Conservation (phyloP, 2,329 filamentous ascomycete genomes). For the Arthrobotrys sphaeroides region DNA sequence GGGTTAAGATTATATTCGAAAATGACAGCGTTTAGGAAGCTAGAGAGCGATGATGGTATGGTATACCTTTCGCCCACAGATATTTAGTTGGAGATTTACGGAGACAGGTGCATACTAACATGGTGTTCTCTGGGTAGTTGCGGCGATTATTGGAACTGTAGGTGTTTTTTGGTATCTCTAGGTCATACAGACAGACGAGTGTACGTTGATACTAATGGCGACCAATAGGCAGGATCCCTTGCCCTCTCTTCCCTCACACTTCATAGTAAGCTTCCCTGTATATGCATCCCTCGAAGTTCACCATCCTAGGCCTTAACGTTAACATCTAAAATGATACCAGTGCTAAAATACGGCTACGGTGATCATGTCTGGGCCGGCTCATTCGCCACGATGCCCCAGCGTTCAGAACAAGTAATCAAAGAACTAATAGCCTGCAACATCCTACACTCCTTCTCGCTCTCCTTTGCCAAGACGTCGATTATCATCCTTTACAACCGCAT, state of each 20-base stretch:
- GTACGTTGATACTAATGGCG: background rate
- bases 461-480: constrained; percentile 25
- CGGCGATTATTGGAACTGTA: constrained; percentile 23
- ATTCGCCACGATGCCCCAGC: background rate
- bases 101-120: background rate
- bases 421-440: constrained; percentile 29
- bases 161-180: background rate
- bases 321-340: background rate
- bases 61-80: background rate
- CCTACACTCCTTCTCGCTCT: constrained; percentile 19
- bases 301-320: background rate
- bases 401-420: constrained; percentile 9
- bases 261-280: background rate
- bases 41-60: constrained; percentile 34
- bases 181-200: no score
- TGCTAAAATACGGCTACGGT: constrained; percentile 30
- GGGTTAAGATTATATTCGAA: constrained; percentile 32
- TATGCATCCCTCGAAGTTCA: background rate
- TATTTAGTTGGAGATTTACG: background rate
- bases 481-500: constrained; percentile 41
- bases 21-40: background rate
- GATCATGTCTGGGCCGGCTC: constrained; percentile 12
- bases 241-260: constrained; percentile 1
- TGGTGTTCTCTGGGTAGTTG: background rate
- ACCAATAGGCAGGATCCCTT: background rate